Evolutionary conservation across 2,329 filamentous ascomycete species (phyloP), one percentile per base, ranked within the genome.

Genomic region (Fusarium liriodendri): DNA sequence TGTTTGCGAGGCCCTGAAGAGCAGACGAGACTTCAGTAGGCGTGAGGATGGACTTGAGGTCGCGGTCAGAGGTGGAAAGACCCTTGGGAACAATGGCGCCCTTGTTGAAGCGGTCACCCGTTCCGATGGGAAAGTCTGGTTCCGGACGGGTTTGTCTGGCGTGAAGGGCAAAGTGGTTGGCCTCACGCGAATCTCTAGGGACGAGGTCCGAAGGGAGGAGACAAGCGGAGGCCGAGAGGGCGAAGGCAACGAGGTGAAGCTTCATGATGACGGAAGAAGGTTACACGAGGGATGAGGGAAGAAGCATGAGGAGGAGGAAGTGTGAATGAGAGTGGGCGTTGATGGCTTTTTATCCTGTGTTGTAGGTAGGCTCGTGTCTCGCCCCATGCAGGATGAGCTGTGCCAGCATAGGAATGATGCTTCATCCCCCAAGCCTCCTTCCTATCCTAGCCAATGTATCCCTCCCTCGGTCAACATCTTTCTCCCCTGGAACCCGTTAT

Each of bases 11-110:
- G 29, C 81, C 84, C 32, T 83, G 75, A 35, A 87, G 79, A 2
- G 83, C 87, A 2, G 84, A 84, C 52, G 81, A 80, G 62, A 88
- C 81, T 73, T 88, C 87, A 13, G 76, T 72, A 40, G 83, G 79
- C 58, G 84, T 88, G 77, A 88, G 82, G 74, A 88, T 84, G 61
- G 81, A 84, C 47, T 79, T 70, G 62, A 87, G 82, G 33, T 79
- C 78, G 66, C 81, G 80, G 25, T 83, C 80, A 40, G 83, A 78
- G 3, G 75, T 73, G 13, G 81, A 79, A 6, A 83, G 64, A 27
- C 82, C 83, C n/a, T 74, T 65, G 4, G 83, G 82, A 0, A 68
- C 69, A 14, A 83, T 70, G 5, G 80, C 80, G 37, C 86, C 86
- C 64, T 81, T 78, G 20, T 81, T 77, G 79, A 84, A 85, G 18